Conservation (phyloP, 2,329 filamentous ascomycete species). For the Emergomyces africanus region DNA sequence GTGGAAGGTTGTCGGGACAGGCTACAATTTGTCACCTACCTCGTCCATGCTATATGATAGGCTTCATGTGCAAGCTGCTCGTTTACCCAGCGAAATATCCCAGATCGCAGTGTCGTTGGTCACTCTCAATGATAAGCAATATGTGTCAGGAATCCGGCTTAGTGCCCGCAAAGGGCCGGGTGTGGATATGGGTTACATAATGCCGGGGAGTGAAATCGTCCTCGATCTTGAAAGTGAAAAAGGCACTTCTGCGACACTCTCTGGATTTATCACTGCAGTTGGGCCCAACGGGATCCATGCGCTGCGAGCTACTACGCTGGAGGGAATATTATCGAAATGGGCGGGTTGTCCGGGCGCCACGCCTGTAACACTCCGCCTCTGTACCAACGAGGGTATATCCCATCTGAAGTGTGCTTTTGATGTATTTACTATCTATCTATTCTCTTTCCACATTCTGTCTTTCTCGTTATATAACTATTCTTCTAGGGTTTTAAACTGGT, state of each 20-base stretch:
- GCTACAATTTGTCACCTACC: background rate
- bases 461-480: background rate
- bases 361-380: constrained; percentile 11
- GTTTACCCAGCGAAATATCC: constrained; percentile 4
- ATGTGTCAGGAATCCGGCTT: constrained; percentile 10
- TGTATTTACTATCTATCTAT: constrained; percentile 7
- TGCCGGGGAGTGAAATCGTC: constrained; percentile 2
- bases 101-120: constrained; percentile 9
- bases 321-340: constrained; percentile 11
- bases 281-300: constrained; percentile 12
- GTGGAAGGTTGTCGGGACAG: constrained; percentile 1
- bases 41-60: constrained; percentile 4
- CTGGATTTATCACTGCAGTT: constrained; percentile 10
- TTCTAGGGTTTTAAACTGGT: constrained; percentile 13
- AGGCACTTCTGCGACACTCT: constrained; percentile 1
- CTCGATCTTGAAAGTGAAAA: constrained; percentile 2
- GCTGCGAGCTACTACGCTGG: constrained; percentile 7
- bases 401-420: constrained; percentile 11
- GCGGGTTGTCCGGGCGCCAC: constrained; percentile 8
- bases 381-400: constrained; percentile 10
- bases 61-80: constrained; percentile 8
- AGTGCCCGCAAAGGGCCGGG: background rate
- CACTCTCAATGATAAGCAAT: constrained; percentile 6
- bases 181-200: constrained; percentile 8
- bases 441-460: background rate